phyloP scores from a whole-genome alignment of 306 rosid genomes.

The Macrotyloma uniflorum region DNA sequence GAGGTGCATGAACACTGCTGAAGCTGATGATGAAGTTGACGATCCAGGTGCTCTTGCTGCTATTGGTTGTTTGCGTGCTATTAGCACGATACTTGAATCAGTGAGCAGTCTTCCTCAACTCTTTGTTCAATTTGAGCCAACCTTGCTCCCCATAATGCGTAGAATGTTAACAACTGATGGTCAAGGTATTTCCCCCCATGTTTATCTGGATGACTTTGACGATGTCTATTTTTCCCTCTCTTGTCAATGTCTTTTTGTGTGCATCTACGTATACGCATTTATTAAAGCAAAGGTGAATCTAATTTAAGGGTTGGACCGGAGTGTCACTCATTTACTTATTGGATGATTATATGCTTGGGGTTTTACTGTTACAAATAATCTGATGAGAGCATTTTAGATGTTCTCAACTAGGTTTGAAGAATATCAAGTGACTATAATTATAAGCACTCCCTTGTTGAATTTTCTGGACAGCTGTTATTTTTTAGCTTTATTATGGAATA shows the following conservation, averaged over 20 bases:
- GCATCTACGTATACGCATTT: neutral
- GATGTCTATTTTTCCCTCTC: neutral
- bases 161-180: conserved; percentile 95
- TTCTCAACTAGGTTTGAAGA: conserved; percentile 21
- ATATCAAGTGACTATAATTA: neutral
- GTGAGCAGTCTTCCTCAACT: conserved; percentile 96
- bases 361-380: neutral
- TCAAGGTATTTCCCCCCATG: conserved; percentile 61
- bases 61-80: conserved; percentile 95
- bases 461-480: neutral
- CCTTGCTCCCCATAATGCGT: conserved; percentile 87
- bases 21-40: conserved; percentile 87
- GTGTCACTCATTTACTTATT: neutral
- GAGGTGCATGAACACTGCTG: conserved; percentile 96
- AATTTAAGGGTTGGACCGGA: neutral
- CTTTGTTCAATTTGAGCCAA: conserved; percentile 83
- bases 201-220: conserved; percentile 19
- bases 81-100: conserved; percentile 94
- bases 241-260: neutral
- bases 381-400: conserved; percentile 14
- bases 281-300: conserved; percentile 17
- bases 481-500: conserved; percentile 2
- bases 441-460: neutral
- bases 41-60: conserved; percentile 96
- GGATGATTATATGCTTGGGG: neutral